phyloP scores from a whole-genome alignment of 1,284 basidiomycete species.

The Cutaneotrichosporon mucoides region DNA sequence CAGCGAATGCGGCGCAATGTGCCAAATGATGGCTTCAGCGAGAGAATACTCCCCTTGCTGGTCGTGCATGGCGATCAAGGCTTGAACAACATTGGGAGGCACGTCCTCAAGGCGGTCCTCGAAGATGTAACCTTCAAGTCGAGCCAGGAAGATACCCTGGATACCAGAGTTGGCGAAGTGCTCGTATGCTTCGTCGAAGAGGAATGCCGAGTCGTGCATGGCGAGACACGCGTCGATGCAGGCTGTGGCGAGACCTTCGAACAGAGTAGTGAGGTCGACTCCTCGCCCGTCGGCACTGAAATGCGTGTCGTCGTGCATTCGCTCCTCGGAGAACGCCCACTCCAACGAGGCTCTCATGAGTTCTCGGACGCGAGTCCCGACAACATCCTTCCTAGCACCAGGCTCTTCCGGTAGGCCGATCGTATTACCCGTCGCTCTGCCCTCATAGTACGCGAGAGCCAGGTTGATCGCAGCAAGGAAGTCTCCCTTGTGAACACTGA shows the following conservation, averaged over 20 bases:
- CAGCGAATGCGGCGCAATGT: conserved; percentile 83
- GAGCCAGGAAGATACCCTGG: conserved; percentile 75
- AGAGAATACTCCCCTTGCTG: conserved; percentile 66
- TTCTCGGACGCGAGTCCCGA: conserved; percentile 72
- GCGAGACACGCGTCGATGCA: conserved; percentile 79
- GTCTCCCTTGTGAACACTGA: conserved; percentile 77
- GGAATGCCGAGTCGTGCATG: conserved; percentile 72
- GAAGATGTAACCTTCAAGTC: conserved; percentile 80
- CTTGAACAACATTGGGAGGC: conserved; percentile 82
- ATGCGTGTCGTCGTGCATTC: conserved; percentile 85
- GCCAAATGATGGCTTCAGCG: conserved; percentile 90
- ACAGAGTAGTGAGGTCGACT: conserved; percentile 83
- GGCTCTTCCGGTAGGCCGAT: conserved; percentile 76
- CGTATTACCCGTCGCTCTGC: conserved; percentile 74
- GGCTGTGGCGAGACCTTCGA: conserved; percentile 77
- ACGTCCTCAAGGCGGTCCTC: conserved; percentile 66
- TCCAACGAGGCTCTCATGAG: conserved; percentile 81
- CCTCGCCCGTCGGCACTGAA: conserved; percentile 75
- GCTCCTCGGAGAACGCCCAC: conserved; percentile 91
- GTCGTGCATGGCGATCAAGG: conserved; percentile 73
- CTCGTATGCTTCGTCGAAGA: conserved; percentile 91
- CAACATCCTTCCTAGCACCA: conserved; percentile 58
- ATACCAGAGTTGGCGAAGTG: conserved; percentile 82
- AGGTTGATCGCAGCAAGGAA: conserved; percentile 88
- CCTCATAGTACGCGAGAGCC: conserved; percentile 77